Evolutionary conservation across 768 basidiomycete genomes (phyloP), one percentile per base, ranked within the genome.

Genomic region (Boletus huronensis): DNA sequence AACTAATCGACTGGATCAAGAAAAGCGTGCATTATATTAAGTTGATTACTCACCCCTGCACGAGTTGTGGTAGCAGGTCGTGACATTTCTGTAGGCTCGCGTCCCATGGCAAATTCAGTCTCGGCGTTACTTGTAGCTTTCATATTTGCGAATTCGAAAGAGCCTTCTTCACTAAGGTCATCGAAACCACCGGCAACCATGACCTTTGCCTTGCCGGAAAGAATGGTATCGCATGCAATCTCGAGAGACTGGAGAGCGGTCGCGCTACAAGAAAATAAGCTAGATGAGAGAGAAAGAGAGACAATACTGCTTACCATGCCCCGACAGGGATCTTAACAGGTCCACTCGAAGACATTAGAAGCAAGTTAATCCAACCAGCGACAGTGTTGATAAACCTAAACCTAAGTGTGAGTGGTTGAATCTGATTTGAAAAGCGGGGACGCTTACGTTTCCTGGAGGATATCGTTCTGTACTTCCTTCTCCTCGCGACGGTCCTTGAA

Each of bases 121-220:
- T 94, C 92, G 1, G 95, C 88, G 66, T 96, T 98, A 74, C 90
- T 93, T 6, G 97, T 99, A 1, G 97, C 97, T 74, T 98, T 97
- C 97, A 99, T 99, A 78, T 98, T 98, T 47, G 94, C 97, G 73
- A 99, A 99, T 72, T 99, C 96, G 71, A 87, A 98, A 8, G 96
- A 98, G 17, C 96, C 97, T 74, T 99, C 97, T 72, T 99, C 97
- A 59, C 88, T 90, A 70, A 98, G 83, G 70, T 99, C 97, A 66
- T 99, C 97, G 75, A 95, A 98, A 54, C 97, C 97, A 70, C 97
- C 97, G 34, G 96, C 90, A 57, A 99, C 87, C 97, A 99, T 99
- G 67, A 99, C 87, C 76, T 98, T 98, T 32, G 97, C 97, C 72
- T 99, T 99, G 57, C 95, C 91, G 7, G 90, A 89, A 34, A 96